phyloP scores from a whole-genome alignment of 2,329 filamentous ascomycete genomes.

The Microcyclospora tardicrescens region DNA sequence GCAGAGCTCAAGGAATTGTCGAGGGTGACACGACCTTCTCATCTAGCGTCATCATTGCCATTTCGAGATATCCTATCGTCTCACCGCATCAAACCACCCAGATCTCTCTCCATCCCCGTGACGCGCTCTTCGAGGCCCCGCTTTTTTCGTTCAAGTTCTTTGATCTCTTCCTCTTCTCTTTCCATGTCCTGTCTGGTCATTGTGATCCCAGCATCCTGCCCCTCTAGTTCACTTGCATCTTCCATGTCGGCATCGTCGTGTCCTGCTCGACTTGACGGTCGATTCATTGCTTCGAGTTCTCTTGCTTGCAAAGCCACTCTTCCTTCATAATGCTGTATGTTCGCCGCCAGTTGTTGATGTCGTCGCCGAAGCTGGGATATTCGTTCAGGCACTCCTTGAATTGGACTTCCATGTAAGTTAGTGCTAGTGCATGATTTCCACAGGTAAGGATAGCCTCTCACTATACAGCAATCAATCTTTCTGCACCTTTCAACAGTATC shows the following conservation, averaged over 20 bases:
- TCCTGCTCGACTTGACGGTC: constrained; percentile 22
- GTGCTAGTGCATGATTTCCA: background rate
- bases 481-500: constrained; percentile 68
- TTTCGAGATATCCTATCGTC: no score
- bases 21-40: no score
- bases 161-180: constrained; percentile 56
- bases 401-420: constrained; percentile 36
- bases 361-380: constrained; percentile 61
- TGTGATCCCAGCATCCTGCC: constrained; percentile 30
- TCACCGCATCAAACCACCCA: constrained; percentile 48
- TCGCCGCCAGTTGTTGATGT: constrained; percentile 57
- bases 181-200: constrained; percentile 57
- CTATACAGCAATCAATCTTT: constrained; percentile 85
- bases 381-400: constrained; percentile 63
- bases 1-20: no score
- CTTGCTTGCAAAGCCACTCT: constrained; percentile 64
- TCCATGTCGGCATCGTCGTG: constrained; percentile 35
- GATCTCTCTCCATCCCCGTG: constrained; percentile 54
- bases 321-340: constrained; percentile 66
- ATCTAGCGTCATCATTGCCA: no score
- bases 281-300: constrained; percentile 60
- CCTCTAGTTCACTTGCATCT: constrained; percentile 43
- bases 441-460: constrained; percentile 23
- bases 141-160: constrained; percentile 51
- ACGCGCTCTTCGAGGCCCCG: constrained; percentile 49